These are phyloP conservation scores for Gynochthodes officinalis DNA, from an alignment of 257 asterid genomes.

Conservation along the genomic window DNA sequence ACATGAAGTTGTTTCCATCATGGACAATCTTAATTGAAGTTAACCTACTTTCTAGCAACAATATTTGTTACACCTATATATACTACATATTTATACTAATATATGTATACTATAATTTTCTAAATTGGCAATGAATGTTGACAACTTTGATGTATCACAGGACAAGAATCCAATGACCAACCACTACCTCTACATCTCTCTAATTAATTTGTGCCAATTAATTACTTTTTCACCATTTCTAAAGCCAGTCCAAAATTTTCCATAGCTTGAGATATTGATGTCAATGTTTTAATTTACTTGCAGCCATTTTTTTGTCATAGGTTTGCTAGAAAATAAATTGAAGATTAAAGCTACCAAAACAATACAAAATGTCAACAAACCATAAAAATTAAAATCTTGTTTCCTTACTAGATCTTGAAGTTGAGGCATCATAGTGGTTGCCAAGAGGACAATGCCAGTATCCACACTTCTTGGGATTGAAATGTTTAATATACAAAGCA, in stretches of 20 bases:
- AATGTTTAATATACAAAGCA: slow-evolving; percentile 17
- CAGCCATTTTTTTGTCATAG: too few species aligned
- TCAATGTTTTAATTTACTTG: too few species aligned
- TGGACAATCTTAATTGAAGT: not conserved
- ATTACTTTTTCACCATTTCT: not conserved
- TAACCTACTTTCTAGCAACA: not conserved
- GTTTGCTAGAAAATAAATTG: too few species aligned
- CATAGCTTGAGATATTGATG: too few species aligned
- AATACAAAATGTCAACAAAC: too few species aligned
- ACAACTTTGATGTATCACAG: slow-evolving; percentile 8
- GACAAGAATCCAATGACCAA: slow-evolving; percentile 20
- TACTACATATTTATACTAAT: not conserved
- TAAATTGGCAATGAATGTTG: not conserved
- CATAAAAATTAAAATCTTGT: too few species aligned
- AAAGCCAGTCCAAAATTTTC: too few species aligned
- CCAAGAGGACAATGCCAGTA: not conserved
- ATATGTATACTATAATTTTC: not conserved
- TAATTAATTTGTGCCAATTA: not conserved
- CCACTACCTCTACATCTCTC: not conserved
- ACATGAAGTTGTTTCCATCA: too few species aligned
- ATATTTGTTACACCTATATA: not conserved
- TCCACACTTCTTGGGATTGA: slow-evolving; percentile 17
- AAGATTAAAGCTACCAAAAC: too few species aligned
- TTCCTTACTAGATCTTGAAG: not conserved
- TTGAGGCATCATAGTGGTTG: not conserved